phyloP scores from a whole-genome alignment of 2,329 filamentous ascomycete species.

The Clonostachys rosea region DNA sequence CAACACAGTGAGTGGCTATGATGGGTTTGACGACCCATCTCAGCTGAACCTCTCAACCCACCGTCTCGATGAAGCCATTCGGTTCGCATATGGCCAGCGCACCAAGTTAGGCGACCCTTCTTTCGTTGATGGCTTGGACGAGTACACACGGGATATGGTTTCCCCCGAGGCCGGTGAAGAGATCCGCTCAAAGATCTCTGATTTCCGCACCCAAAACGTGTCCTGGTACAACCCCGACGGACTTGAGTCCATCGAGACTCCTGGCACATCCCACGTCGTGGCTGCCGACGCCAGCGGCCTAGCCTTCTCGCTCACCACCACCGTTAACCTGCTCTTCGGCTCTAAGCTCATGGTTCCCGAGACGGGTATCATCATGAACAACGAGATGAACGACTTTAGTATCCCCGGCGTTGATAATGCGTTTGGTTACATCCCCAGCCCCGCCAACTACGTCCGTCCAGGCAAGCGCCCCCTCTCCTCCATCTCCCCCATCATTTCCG shows the following conservation, averaged over 20 bases:
- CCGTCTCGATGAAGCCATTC: constrained; percentile 75
- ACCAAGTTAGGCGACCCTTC: constrained; percentile 71
- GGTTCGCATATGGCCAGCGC: constrained; percentile 75
- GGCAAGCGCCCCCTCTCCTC: constrained; percentile 76
- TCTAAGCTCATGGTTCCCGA: constrained; percentile 73
- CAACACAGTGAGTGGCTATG: constrained; percentile 71
- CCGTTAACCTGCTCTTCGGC: constrained; percentile 77
- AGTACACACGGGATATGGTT: constrained; percentile 60
- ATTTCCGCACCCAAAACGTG: constrained; percentile 27
- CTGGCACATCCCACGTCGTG: constrained; percentile 65
- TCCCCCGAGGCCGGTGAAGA: constrained; percentile 54
- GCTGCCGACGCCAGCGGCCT: constrained; percentile 66
- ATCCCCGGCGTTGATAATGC: constrained; percentile 67
- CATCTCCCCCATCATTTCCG: constrained; percentile 74
- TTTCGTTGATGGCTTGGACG: constrained; percentile 58
- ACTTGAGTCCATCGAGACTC: constrained; percentile 50
- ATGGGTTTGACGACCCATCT: constrained; percentile 52
- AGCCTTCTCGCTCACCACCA: constrained; percentile 73
- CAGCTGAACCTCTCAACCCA: constrained; percentile 63
- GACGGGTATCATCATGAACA: constrained; percentile 71
- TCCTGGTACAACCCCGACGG: constrained; percentile 39
- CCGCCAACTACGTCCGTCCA: constrained; percentile 70
- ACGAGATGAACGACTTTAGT: constrained; percentile 68
- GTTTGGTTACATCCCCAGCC: constrained; percentile 73
- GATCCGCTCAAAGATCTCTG: constrained; percentile 38